A percentile compares a stretch with the other conserved stretches of the same genome.
Evolutionary conservation across 768 basidiomycete genomes (phyloP).

Genomic region (Phylloporus sp.): DNA sequence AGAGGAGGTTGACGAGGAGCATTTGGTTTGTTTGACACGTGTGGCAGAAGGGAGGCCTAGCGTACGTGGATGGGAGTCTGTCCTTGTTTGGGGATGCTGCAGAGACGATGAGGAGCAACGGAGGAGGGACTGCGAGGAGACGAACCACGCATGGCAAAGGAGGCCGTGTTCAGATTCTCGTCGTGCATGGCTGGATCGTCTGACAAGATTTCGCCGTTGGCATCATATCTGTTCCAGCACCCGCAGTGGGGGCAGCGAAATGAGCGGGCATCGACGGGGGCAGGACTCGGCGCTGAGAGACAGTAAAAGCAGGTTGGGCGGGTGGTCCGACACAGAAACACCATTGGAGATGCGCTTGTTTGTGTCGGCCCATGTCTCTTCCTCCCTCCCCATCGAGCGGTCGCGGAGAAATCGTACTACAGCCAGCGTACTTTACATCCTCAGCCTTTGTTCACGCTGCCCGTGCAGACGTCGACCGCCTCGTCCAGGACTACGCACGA

Average conservation of each 20-base stretch:
- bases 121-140: background rate
- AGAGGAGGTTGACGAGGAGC: slow-evolving; percentile 79
- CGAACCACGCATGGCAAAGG: slow-evolving; percentile 73
- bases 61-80: slow-evolving; percentile 58
- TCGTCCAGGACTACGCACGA: slow-evolving; percentile 53
- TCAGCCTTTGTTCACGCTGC: slow-evolving; percentile 64
- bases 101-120: background rate
- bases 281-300: slow-evolving; percentile 40
- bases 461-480: slow-evolving; percentile 56
- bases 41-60: slow-evolving; percentile 70
- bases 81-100: slow-evolving; percentile 68
- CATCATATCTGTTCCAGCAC: slow-evolving; percentile 74
- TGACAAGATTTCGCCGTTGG: slow-evolving; percentile 71
- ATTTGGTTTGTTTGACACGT: slow-evolving; percentile 92
- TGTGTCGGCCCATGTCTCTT: slow-evolving; percentile 34
- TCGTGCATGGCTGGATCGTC: slow-evolving; percentile 90
- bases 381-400: slow-evolving; percentile 52
- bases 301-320: slow-evolving; percentile 70
- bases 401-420: slow-evolving; percentile 61
- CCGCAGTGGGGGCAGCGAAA: slow-evolving; percentile 66
- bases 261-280: slow-evolving; percentile 47
- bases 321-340: slow-evolving; percentile 52
- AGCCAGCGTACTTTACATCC: slow-evolving; percentile 77
- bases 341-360: slow-evolving; percentile 17
- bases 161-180: slow-evolving; percentile 60